phyloP scores from a whole-genome alignment of 495 filamentous ascomycete genomes.

The Podospora didyma region DNA sequence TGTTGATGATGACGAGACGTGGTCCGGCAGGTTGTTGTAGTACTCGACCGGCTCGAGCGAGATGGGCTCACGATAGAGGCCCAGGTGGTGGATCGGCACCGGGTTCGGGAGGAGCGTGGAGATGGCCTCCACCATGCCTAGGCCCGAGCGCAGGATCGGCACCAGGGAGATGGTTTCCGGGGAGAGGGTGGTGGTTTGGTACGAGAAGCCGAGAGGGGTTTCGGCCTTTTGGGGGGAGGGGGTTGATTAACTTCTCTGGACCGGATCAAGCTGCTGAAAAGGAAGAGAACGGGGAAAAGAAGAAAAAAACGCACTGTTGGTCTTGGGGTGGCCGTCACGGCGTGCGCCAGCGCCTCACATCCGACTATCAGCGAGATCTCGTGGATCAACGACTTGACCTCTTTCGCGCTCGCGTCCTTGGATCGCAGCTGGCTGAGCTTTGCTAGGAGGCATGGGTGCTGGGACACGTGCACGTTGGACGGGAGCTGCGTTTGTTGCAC shows the following conservation, averaged over 20 bases:
- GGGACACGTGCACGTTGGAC: slow-evolving; percentile 74
- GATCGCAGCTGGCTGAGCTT: slow-evolving; percentile 91
- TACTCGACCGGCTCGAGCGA: slow-evolving; percentile 91
- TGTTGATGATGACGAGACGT: slow-evolving; percentile 39
- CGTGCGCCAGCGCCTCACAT: slow-evolving; percentile 71
- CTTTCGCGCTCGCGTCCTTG: slow-evolving; percentile 58
- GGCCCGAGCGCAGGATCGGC: slow-evolving; percentile 83
- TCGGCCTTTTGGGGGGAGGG: slow-evolving; percentile 62
- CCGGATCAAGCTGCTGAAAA: too few species aligned
- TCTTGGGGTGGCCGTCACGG: slow-evolving; percentile 47
- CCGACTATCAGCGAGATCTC: slow-evolving; percentile 82
- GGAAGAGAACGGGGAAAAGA: not conserved
- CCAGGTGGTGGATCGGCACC: slow-evolving; percentile 87
- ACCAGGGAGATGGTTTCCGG: slow-evolving; percentile 74
- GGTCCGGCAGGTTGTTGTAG: slow-evolving; percentile 94
- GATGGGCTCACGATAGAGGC: slow-evolving; percentile 82
- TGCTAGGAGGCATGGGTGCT: slow-evolving; percentile 78
- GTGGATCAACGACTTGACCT: slow-evolving; percentile 77
- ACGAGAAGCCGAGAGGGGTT: slow-evolving; percentile 72
- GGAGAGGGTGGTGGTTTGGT: slow-evolving; percentile 52
- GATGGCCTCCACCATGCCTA: slow-evolving; percentile 87
- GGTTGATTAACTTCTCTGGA: too few species aligned
- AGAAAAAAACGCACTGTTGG: slow-evolving; percentile 34
- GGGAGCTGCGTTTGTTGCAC: slow-evolving; percentile 40
- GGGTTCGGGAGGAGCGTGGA: slow-evolving; percentile 76